These are phyloP conservation scores for Boehmeria nivea DNA, from an alignment of 306 rosid species.

Conservation along the genomic window DNA sequence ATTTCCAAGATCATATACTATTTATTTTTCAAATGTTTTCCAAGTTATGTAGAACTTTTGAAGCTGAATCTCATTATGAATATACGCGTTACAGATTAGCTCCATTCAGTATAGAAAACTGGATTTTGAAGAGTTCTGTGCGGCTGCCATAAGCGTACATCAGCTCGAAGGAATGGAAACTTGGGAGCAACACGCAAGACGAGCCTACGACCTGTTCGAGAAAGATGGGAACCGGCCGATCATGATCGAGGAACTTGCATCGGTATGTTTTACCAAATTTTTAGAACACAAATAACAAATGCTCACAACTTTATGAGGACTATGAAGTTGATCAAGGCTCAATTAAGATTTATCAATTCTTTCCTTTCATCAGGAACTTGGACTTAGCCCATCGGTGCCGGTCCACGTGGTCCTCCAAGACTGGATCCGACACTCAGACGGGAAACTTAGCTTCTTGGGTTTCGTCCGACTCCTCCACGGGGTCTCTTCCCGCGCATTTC, in stretches of 20 bases:
- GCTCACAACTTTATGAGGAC: too few relatives aligned
- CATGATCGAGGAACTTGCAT: slow-evolving; percentile 85
- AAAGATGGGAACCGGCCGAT: slow-evolving; percentile 83
- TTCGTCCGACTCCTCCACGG: slow-evolving; percentile 79
- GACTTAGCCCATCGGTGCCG: slow-evolving; percentile 74
- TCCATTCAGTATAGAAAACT: slow-evolving; percentile 68
- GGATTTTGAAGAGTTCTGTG: slow-evolving; percentile 89
- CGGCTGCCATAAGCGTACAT: slow-evolving; percentile 79
- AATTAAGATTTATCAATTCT: too few relatives aligned
- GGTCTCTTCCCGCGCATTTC: slow-evolving; percentile 49
- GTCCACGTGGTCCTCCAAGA: slow-evolving; percentile 89
- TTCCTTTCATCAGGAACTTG: slow-evolving; percentile 57
- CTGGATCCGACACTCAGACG: slow-evolving; percentile 83
- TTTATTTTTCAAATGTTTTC: slow-evolving; percentile 3
- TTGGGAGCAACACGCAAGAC: slow-evolving; percentile 88
- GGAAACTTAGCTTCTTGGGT: slow-evolving; percentile 84
- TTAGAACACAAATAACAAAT: too few relatives aligned
- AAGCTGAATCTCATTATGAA: slow-evolving; percentile 7
- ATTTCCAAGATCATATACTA: slow-evolving; percentile 7
- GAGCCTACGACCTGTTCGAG: slow-evolving; percentile 77
- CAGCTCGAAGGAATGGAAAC: slow-evolving; percentile 70
- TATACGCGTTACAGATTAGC: slow-evolving; percentile 59
- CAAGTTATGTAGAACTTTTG: slow-evolving; percentile 1
- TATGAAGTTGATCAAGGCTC: too few relatives aligned
- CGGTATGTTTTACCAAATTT: slow-evolving; percentile 47